These are phyloP conservation scores for Fusarium mundagurra DNA, from an alignment of 2,329 filamentous ascomycete genomes.

Conservation along the genomic window DNA sequence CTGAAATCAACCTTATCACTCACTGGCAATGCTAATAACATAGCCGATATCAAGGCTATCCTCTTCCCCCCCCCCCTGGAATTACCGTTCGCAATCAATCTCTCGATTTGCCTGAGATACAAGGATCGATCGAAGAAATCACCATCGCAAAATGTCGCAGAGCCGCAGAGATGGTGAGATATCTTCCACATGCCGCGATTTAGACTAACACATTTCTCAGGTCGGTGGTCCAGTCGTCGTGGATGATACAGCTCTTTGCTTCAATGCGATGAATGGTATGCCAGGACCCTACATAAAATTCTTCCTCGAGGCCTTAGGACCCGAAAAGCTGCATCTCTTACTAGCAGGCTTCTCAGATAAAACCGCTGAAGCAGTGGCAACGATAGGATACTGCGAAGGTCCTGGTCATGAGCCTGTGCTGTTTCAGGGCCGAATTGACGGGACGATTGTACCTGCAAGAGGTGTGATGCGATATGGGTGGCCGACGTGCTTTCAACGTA, in stretches of 20 bases:
- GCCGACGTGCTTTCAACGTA: not conserved
- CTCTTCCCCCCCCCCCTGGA: not conserved
- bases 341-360: not conserved
- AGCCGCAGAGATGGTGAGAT: not conserved
- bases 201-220: not conserved
- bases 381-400: not conserved
- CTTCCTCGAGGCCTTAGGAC: not conserved
- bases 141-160: not conserved
- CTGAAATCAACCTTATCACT: not conserved
- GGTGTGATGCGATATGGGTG: not conserved
- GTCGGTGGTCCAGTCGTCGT: not conserved
- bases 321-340: not conserved
- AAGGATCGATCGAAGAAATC: not conserved
- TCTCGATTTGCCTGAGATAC: not conserved
- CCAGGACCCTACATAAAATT: not conserved
- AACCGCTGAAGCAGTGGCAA: not conserved
- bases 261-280: not conserved
- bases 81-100: not conserved
- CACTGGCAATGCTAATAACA: not conserved
- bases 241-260: not conserved
- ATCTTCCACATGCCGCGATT: rapidly evolving
- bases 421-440: not conserved
- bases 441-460: not conserved
- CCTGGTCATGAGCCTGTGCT: not conserved
- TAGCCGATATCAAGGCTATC: not conserved